phyloP scores from a whole-genome alignment of 805 yeast species.

The Saccharomyces paradoxus region DNA sequence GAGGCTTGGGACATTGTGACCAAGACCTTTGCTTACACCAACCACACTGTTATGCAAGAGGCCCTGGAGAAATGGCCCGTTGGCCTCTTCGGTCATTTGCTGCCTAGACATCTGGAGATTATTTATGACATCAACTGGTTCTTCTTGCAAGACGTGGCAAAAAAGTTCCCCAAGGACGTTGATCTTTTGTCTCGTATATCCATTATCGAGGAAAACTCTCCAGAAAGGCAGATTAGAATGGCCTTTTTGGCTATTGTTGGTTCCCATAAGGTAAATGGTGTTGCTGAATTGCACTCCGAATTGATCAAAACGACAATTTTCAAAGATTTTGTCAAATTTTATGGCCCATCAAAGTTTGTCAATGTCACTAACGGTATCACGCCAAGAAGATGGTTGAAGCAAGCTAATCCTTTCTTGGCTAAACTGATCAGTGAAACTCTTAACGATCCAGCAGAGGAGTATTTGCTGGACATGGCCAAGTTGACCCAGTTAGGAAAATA shows the following conservation, averaged over 20 bases:
- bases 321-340: constrained; percentile 78
- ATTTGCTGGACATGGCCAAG: constrained; percentile 55
- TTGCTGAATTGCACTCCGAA: constrained; percentile 90
- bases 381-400: constrained; percentile 92
- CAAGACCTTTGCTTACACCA: constrained; percentile 80
- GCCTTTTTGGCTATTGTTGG: constrained; percentile 87
- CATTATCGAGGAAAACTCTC: constrained; percentile 65
- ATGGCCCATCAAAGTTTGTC: constrained; percentile 75
- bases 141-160: constrained; percentile 71
- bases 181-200: constrained; percentile 62
- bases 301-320: constrained; percentile 82
- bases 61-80: constrained; percentile 96
- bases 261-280: constrained; percentile 90
- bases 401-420: constrained; percentile 80
- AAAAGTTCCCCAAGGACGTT: constrained; percentile 66
- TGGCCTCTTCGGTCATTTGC: constrained; percentile 62
- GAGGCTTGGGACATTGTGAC: constrained; percentile 81
- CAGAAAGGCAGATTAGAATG: constrained; percentile 82
- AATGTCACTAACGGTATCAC: constrained; percentile 94
- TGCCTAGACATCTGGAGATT: constrained; percentile 88
- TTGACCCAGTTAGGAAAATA: constrained; percentile 60
- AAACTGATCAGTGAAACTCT: constrained; percentile 64
- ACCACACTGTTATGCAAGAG: constrained; percentile 91
- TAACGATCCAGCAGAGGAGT: constrained; percentile 52
- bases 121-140: constrained; percentile 75